Evolutionary conservation across 2,329 filamentous ascomycete genomes (phyloP).

Genomic region (Calonectria pseudoturangicola): DNA sequence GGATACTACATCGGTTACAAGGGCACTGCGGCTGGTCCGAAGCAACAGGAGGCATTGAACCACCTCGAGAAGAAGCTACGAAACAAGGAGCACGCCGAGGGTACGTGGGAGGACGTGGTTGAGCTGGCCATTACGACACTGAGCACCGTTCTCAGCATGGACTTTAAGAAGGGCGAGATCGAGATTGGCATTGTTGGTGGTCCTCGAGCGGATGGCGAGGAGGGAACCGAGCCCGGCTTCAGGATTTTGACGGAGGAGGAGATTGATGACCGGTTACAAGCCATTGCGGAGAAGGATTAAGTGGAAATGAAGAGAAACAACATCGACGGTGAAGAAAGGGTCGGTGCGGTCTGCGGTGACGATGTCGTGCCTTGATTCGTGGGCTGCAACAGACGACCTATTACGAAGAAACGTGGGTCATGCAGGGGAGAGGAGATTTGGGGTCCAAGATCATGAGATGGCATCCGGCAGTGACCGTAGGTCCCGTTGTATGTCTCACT

Average conservation of each 20-base stretch:
- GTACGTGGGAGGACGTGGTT: constrained; percentile 97
- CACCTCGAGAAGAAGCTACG: constrained; percentile 99
- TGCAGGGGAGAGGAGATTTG: constrained; percentile 50
- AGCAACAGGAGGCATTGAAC: constrained; percentile 99
- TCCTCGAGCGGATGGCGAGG: constrained; percentile 86
- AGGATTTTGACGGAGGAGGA: constrained; percentile 95
- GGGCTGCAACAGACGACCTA: constrained; percentile 43
- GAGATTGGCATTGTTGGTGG: constrained; percentile 98
- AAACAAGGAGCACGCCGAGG: constrained; percentile 96
- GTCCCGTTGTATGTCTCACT: constrained; percentile 51
- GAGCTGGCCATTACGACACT: constrained; percentile 96
- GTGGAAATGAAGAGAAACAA: constrained; percentile 50
- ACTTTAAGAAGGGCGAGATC: constrained; percentile 99
- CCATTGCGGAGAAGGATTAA: constrained; percentile 99
- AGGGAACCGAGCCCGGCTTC: constrained; percentile 87
- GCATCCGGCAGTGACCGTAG: constrained; percentile 44
- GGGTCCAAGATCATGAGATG: constrained; percentile 45
- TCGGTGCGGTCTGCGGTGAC: constrained; percentile 40
- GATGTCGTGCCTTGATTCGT: constrained; percentile 47
- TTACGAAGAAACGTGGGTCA: constrained; percentile 48
- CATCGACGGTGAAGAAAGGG: constrained; percentile 36
- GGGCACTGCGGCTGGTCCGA: constrained; percentile 95
- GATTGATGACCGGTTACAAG: constrained; percentile 98
- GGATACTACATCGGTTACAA: constrained; percentile 99
- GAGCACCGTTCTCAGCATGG: constrained; percentile 97